Base-by-base conservation (phyloP, 2,329 filamentous ascomycete genomes). In the Geosmithia putterillii region DNA sequence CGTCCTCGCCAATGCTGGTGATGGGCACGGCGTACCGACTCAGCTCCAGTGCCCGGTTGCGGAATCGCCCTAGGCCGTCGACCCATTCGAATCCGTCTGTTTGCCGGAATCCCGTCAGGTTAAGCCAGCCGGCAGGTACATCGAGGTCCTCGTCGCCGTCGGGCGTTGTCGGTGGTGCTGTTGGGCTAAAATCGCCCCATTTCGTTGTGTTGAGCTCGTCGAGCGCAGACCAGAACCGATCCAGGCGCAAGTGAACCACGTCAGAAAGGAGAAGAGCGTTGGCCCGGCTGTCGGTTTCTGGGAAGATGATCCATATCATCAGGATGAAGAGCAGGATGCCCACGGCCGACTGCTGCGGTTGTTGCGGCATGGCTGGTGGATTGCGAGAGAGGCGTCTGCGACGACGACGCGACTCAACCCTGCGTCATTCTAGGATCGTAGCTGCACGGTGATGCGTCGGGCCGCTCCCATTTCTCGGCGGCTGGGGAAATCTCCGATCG, bases 41-140 rank as follows among this genome's bases (percentile, higher is more conserved):
- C 57, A 73, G 81, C 51, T 79, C 69, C 44, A 74, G 67, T 44
- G 80, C 84, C 49, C 75, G 74, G 46, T 79, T 64, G 56, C 76
- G 79, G 46, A 89, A 86, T 1, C 67, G 63, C 0, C 68, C 67
- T 19, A 95, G 66, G 28, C n/a, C n/a, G 45, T 87, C 71, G 28
- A 81, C 74, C 89, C 89, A 95, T 2, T 77, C 81, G 59, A 85
- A 86, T 4, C 74, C 78, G 61, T 94, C 84, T 18, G 79, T 73
- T 40, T 77, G 66, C 41, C 83, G 75, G 47, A 94, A 80, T 1
- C 90, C 90, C 2, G 85, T 85, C 42, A 95, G 66, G 52, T 87
- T 86, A 46, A 88, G 62, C 48, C 71, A 80, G 22, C 38, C 10
- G 50, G 39, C 40, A 4, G n/a, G 8, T 15, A 8, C 28, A 32